Evolutionary conservation across 257 asterid genomes (phyloP), one percentile per base, ranked within the genome.

Genomic region (Nicotiana sylvestris): DNA sequence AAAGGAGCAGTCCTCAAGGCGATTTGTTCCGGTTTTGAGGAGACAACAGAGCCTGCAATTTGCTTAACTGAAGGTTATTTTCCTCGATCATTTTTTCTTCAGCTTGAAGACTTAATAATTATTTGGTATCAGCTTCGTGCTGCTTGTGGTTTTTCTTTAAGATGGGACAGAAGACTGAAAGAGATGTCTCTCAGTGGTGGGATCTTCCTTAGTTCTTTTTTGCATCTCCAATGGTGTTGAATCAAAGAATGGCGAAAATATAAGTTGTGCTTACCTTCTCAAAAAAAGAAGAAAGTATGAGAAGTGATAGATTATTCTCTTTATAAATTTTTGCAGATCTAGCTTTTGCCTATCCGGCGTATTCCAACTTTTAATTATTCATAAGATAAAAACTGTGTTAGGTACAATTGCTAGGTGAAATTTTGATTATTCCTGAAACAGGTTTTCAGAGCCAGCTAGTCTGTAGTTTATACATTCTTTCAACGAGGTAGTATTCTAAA

Each of bases 1-100:
- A 91, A 84, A 85, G 92, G 90, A 81, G 91, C 94, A 78, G 94
- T 91, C 72, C 91, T 91, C 82, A 91, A 89, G 85, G 94, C 91
- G 74, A 82, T 90, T 78, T 91, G 97, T 83, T 87, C 93, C 37
- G 95, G 95, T 60, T 91, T 91, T 82, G 89, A 89, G 84, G 93
- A 91, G 89, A 85, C 93, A 21, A 89, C 95, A 7, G 95, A 91
- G 83, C 95, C 95, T 68, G 90, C 89, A 70, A 86, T 91, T 88
- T 91, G 95, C 85, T 83, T 91, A 82, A 83, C 86, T 66, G 85
- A 64, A 81, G 94, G 95, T 92, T 60, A 70, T 32, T 56, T 64
- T 32, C 66, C 72, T 53, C 69, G 21, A 51, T 43, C 72, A 18
- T 60, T 39, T 46, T 60, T 39, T 46, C 25, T 51, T 65, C 29